Evolutionary conservation across 768 basidiomycete species (phyloP), one percentile per base, ranked within the genome.

Genomic region (Boletellus sp.): DNA sequence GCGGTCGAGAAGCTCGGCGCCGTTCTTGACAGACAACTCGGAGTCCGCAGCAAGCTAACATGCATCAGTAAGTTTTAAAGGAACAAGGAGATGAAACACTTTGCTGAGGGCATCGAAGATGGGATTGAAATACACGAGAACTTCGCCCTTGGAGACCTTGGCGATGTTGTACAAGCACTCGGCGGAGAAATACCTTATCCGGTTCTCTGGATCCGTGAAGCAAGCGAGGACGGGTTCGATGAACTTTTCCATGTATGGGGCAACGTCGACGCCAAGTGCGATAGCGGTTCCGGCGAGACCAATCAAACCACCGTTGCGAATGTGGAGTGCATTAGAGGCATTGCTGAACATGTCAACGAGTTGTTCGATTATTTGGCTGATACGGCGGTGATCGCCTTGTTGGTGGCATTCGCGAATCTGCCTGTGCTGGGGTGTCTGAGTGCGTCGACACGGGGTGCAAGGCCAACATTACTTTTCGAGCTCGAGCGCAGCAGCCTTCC

Each of bases 101-200:
- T 97, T 98, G 76, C 91, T 94, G 53, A 98, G 77, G 1, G 94
- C 88, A 70, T 98, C 96, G 60, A 99, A 99, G 48, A 98, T 92
- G 50, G 94, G 93, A 63, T 99, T 99, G 74, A 97, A 99, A 66
- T 94, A 96, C 13, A 97, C 83, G 50, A 99, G 73, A 28, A 98
- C 86, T 68, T 97, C 95, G 34, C 95, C 96, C 61, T 96, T 95
- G 28, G 94, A 95, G 15, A 96, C 94, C 69, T 94, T 92, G 23
- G 90, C 91, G 55, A 99, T 94, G 71, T 99, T 99, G 74, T 99
- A 99, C 55, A 99, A 72, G 63, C 94, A 95, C 66, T 99, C 96
- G 22, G 93, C 94, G 6, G 95, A 95, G 74, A 96, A 97, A 72
- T 98, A 99, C 38, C 93, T 83, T 52, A 98, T 92, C 64, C 93